Evolutionary conservation across 2,329 filamentous ascomycete species (phyloP), one percentile per base, ranked within the genome.

Genomic region (Fusarium miscanthi): DNA sequence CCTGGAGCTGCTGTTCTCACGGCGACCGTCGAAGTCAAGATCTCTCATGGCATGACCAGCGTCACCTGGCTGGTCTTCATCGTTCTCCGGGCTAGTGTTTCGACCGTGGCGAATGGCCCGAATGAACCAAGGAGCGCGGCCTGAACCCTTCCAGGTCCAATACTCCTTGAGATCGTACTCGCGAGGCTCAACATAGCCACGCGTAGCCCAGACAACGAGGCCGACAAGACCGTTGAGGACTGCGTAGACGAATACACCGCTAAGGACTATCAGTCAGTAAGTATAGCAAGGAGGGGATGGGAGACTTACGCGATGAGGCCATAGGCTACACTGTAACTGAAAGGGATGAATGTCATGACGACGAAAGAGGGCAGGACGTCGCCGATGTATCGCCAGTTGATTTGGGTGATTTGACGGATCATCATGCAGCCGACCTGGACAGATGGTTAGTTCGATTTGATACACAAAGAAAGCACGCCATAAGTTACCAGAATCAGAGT

Each of bases 271-370:
- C 63, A 77, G 68, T 74, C 63, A 77, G 68, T 23, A 12, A n/a
- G n/a, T 7, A 12, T 5, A 5, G 13, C 7, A 7, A 7, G n/a
- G 13, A n/a, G 37, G n/a, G 4, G 10, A 21, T 3, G 14, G 4
- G 23, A 12, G 16, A 84, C 87, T 83, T 80, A 89, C 88, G 88
- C 92, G 74, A 94, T 93, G 33, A 94, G 87, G 23, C 92, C 92
- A 71, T 94, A 94, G 12, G 92, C 92, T 52, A 93, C 92, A 57
- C 90, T 93, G 85, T 94, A 94, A 71, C 90, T 93, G 78, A 94
- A 93, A 0, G 92, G 92, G 83, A 94, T 94, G 60, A 93, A 88
- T 4, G 89, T 88, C 74, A 94, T 89, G 8, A 92, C 93, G 37
- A 94, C 85, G 80, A 94, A 94, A 0, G 92, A 93, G 0, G 92